A percentile compares a stretch with the other conserved stretches of the same genome.
phyloP scores from a whole-genome alignment of 768 basidiomycete genomes.

The Boletus sp. region DNA sequence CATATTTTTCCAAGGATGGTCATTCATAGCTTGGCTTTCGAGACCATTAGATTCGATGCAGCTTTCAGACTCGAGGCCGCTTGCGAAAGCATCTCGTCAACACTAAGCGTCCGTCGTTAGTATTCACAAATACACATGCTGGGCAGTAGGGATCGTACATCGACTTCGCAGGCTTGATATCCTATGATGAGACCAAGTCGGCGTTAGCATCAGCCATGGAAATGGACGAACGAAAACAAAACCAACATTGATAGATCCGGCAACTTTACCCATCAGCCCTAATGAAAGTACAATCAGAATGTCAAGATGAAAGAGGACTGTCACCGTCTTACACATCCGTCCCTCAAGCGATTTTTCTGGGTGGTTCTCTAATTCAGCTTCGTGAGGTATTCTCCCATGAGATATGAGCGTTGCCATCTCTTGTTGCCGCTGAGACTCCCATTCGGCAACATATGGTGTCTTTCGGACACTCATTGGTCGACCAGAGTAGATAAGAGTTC shows the following conservation, averaged over 20 bases:
- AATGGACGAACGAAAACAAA: not conserved
- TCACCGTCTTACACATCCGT: constrained; percentile 49
- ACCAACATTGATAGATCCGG: constrained; percentile 63
- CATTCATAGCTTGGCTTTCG: constrained; percentile 49
- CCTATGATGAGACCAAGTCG: constrained; percentile 35
- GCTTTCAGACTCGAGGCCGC: constrained; percentile 58
- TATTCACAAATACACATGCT: not conserved
- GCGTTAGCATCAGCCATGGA: constrained; percentile 1
- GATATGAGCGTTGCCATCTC: constrained; percentile 61
- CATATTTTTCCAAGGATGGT: not conserved
- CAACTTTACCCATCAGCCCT: constrained; percentile 83
- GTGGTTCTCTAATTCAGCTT: constrained; percentile 63
- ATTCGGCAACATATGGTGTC: constrained; percentile 75
- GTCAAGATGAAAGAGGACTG: not conserved
- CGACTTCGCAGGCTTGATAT: constrained; percentile 80
- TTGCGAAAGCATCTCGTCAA: constrained; percentile 77
- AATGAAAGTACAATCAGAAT: not conserved
- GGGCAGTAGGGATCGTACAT: constrained; percentile 53
- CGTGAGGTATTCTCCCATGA: constrained; percentile 72
- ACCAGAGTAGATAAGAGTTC: constrained; percentile 74
- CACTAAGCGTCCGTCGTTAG: constrained; percentile 40
- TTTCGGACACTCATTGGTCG: constrained; percentile 80
- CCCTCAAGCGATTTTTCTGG: constrained; percentile 66
- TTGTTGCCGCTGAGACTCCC: constrained; percentile 61
- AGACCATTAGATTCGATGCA: constrained; percentile 41